Percentiles rank a stretch among this genome's conserved stretches.
Evolutionary conservation across 2,329 filamentous ascomycete species (phyloP).

Genomic region (Cytospora leucostoma): DNA sequence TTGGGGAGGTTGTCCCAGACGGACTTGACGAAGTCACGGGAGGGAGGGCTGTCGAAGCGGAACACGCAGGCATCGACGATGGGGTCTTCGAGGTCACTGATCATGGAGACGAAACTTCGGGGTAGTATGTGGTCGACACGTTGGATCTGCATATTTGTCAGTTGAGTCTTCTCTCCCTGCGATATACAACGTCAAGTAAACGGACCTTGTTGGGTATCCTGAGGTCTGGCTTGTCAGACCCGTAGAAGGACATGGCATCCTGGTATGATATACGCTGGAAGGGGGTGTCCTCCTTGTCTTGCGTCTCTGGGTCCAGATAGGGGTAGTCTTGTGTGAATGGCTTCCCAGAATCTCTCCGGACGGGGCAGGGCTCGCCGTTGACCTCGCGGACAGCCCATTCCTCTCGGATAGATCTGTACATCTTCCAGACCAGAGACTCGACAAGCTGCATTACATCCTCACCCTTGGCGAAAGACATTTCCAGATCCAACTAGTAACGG

Average conservation of each 20-base stretch:
- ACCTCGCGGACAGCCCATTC: conserved; percentile 39
- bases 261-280: conserved; percentile 70
- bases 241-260: conserved; percentile 76
- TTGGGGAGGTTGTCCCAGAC: conserved; percentile 55
- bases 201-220: conserved; percentile 68
- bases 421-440: conserved; percentile 52
- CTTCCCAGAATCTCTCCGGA: neutral
- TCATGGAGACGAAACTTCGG: conserved; percentile 69
- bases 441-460: conserved; percentile 65
- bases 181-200: neutral
- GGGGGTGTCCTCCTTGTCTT: conserved; percentile 28
- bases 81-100: conserved; percentile 68
- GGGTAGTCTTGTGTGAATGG: conserved; percentile 31
- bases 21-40: conserved; percentile 60
- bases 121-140: conserved; percentile 65
- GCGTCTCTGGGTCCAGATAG: conserved; percentile 20
- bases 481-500: conserved; percentile 72
- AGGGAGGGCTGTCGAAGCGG: conserved; percentile 53
- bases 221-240: conserved; percentile 90
- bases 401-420: conserved; percentile 55
- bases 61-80: conserved; percentile 76
- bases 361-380: conserved; percentile 36
- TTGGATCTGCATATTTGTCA: conserved; percentile 54
- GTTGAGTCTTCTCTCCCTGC: conserved; percentile 12
- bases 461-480: conserved; percentile 83